Base-by-base conservation (phyloP, 2,329 filamentous ascomycete genomes). In the Hypoxylon sp. region DNA sequence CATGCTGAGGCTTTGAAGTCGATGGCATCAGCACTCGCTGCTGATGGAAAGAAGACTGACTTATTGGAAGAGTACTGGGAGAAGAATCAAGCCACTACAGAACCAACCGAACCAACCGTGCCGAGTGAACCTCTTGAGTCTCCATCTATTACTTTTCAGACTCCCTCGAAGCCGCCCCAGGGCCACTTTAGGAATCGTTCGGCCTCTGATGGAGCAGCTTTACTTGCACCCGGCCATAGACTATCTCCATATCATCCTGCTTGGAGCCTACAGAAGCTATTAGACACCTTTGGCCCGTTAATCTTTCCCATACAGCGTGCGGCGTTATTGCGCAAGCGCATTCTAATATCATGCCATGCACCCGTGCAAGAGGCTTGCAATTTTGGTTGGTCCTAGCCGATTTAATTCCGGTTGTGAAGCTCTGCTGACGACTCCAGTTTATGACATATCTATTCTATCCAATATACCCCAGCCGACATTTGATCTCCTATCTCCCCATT, bases 231-330 rank as follows among this genome's bases (percentile, higher is more conserved):
- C 2, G 88, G 89, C 28, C 87, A 94, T 79, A 86, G 86, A 56
- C 83, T 97, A 59, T 91, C 92, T 0, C 85, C 88, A 21, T 91
- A 91, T 75, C 96, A 99, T 76, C 96, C 96, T 11, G 95, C 94
- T 2, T 90, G 93, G 80, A 96, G 93, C 60, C 85, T 98, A 70
- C 87, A 90, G 10, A 85, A 87, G 34, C 88, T 97, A 69, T 81
- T 98, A 49, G 90, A 96, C 72, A 88, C 87, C 7, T 97, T 98
- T 77, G 96, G 96, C 0, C 96, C 96, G 1, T 84, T 99, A 61
- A 89, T 98, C 55, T 99, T 98, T 76, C 93, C 96, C 10, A 87
- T 99, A 68, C 92, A 97, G 74, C 89, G 96, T 73, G 93, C 94
- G 48, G 93, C 94, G 6, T 82, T 99, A 53, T 81, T 97, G 68